phyloP scores from a whole-genome alignment of 2,329 filamentous ascomycete species.

The Fusarium tupiense region DNA sequence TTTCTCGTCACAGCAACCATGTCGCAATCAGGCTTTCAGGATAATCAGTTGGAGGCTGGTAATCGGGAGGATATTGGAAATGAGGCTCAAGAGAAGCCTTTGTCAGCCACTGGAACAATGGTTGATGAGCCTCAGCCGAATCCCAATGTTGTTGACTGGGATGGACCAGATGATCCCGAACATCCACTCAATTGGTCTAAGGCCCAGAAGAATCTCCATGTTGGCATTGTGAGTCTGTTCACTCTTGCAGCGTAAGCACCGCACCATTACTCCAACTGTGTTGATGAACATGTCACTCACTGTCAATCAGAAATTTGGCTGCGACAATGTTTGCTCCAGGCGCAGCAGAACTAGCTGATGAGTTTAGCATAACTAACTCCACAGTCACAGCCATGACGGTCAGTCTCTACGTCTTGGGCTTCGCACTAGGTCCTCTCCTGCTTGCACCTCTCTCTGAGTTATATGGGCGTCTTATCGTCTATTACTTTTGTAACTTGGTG shows the following conservation, averaged over 20 bases:
- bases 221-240: slow-evolving; percentile 58
- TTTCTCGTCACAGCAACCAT: not conserved
- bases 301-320: slow-evolving; percentile 19
- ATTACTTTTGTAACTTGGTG: slow-evolving; percentile 4
- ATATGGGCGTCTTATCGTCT: slow-evolving; percentile 25
- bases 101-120: not conserved
- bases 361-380: slow-evolving; percentile 21
- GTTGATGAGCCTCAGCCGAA: not conserved
- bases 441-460: slow-evolving; percentile 33
- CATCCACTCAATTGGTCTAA: slow-evolving; percentile 74
- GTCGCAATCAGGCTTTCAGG: not conserved
- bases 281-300: not conserved
- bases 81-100: not conserved
- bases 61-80: rapidly evolving
- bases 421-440: slow-evolving; percentile 31
- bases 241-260: slow-evolving; percentile 43
- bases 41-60: not conserved
- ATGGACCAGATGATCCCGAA: slow-evolving; percentile 61
- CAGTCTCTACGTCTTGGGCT: slow-evolving; percentile 23
- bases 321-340: slow-evolving; percentile 40
- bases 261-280: too few relatives aligned
- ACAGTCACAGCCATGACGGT: slow-evolving; percentile 26
- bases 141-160: slow-evolving; percentile 65
- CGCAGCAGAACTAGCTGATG: slow-evolving; percentile 10
- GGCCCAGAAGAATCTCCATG: slow-evolving; percentile 52